Base-by-base conservation (phyloP, 1,139 yeast genomes). In the Candida dubliniensis region DNA sequence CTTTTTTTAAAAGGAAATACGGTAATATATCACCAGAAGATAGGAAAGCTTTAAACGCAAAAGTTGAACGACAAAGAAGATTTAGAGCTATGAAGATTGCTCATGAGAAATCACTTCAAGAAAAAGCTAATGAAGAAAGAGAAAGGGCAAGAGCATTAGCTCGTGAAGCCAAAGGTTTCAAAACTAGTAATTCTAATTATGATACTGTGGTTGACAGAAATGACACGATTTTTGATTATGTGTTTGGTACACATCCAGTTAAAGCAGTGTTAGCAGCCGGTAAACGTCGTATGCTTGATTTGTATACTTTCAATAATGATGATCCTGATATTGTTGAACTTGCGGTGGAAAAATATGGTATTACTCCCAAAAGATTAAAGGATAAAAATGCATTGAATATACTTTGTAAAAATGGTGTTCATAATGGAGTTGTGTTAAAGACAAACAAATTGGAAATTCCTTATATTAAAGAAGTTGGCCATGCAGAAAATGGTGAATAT, bases 241-340 rank as follows among this genome's bases (percentile, higher is more conserved):
- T 89, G 1, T 88, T 77, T 58, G 97, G 97, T 4, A 81, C 85
- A 0, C 85, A 87, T 46, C 70, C 95, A 0, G 93, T 90, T 1
- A 56, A 76, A 27, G 84, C 96, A 1, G 95, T 89, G 0, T 66
- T 90, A 44, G 63, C 66, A 24, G 77, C 84, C 9, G 69, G 74
- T 14, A 79, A 76, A 50, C 71, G 96, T 53, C 71, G 74, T 44
- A 77, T 74, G 58, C 77, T 77, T 37, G 74, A 75, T 43, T 58
- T 89, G 27, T 72, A 74, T 49, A 64, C 79, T 15, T 68, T 76
- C 51, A 78, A 78, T 38, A 66, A 76, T 12, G 61, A 59, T 38
- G 69, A 64, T 40, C 44, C 49, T 31, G 62, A 66, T 24, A 71
- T 86, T 25, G 49, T 75, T 8, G 54, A 58, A 33, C 55, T 79